Conservation (phyloP, 441 rosid species). For the Viola pubescens region DNA sequence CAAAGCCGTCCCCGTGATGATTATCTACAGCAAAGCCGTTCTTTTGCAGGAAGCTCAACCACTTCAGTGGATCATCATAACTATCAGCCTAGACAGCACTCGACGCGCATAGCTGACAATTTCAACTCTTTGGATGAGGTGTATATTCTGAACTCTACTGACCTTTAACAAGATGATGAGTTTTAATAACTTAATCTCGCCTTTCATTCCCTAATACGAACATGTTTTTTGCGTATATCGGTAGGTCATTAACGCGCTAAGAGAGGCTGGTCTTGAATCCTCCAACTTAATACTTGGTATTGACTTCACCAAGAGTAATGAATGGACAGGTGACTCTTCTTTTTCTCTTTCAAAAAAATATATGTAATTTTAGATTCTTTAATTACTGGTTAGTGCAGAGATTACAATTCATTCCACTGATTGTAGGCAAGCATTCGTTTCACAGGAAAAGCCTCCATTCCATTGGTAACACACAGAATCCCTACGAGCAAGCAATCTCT, state of each 20-base stretch:
- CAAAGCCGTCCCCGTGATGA: conserved; percentile 20
- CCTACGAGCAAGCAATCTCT: conserved; percentile 87
- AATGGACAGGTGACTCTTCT: conserved; percentile 60
- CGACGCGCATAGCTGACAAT: conserved; percentile 53
- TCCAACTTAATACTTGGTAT: conserved; percentile 75
- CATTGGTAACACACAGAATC: conserved; percentile 51
- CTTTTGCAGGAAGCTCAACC: conserved; percentile 28
- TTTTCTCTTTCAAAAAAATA: neutral
- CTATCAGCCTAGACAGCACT: conserved; percentile 25
- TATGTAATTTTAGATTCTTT: neutral
- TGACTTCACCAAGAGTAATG: conserved; percentile 90
- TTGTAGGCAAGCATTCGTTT: conserved; percentile 62
- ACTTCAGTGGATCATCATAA: conserved; percentile 16
- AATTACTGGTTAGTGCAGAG: neutral
- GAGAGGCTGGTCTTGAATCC: conserved; percentile 93
- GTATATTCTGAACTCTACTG: conserved; percentile 8
- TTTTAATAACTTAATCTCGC: neutral
- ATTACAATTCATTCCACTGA: conserved; percentile 11
- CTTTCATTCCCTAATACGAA: neutral
- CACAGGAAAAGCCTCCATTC: conserved; percentile 71
- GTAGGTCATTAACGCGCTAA: conserved; percentile 68
- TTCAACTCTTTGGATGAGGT: conserved; percentile 79
- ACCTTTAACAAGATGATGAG: neutral
- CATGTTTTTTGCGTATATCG: conserved; percentile 5
- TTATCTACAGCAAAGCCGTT: conserved; percentile 19